Evolutionary conservation across 2,329 filamentous ascomycete genomes (phyloP).

Genomic region (Xylaria arbuscula): DNA sequence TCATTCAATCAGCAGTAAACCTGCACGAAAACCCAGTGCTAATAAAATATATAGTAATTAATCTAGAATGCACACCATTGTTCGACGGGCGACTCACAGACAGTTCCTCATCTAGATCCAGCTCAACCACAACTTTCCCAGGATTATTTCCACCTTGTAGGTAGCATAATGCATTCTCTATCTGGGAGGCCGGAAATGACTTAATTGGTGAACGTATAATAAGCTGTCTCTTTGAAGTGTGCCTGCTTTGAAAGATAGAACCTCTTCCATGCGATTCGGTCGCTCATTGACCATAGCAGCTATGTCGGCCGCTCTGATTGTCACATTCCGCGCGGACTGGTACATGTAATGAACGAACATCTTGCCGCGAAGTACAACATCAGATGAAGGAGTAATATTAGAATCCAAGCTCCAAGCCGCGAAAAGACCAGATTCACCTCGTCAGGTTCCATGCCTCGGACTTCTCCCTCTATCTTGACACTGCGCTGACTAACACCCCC

Average conservation of each 20-base stretch:
- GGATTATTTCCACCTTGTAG: neutral
- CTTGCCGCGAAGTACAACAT: too few species aligned
- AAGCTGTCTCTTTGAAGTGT: neutral
- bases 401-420: too few species aligned
- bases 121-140: neutral
- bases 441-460: too few species aligned
- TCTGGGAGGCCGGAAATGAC: neutral
- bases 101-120: neutral
- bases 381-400: too few species aligned
- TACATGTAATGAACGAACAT: slow-evolving; percentile 47
- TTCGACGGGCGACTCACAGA: too few species aligned
- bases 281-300: neutral
- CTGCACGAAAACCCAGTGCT: too few species aligned
- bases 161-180: neutral
- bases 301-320: slow-evolving; percentile 41
- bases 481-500: too few species aligned
- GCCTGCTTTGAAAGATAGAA: neutral
- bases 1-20: too few species aligned
- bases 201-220: neutral
- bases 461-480: too few species aligned
- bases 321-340: slow-evolving; percentile 49
- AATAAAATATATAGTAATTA: too few species aligned
- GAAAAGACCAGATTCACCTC: too few species aligned
- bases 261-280: neutral
- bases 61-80: too few species aligned